Conservation (phyloP, 805 yeast species). For the Isabelozyma pseudorhagii region DNA sequence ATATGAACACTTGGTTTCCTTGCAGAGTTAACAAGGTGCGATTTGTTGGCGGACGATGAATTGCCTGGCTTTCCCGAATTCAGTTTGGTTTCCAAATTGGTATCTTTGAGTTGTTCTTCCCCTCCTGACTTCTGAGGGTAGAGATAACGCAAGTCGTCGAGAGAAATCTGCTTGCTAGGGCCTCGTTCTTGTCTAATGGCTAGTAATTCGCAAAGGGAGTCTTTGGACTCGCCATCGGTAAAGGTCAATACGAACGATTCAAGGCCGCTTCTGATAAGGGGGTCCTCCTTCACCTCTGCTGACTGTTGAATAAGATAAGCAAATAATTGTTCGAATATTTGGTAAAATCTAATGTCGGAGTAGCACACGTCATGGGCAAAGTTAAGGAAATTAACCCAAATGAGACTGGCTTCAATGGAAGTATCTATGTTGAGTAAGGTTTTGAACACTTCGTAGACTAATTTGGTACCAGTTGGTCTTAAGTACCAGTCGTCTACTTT, state of each 20-base stretch:
- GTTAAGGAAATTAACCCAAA: conserved; percentile 28
- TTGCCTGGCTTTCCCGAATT: background rate
- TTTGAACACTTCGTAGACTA: conserved; percentile 4
- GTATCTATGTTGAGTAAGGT: conserved; percentile 1
- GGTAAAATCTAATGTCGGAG: conserved; percentile 20
- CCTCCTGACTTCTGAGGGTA: background rate
- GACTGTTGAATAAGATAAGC: conserved; percentile 2
- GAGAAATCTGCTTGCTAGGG: background rate
- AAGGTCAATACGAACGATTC: conserved; percentile 20
- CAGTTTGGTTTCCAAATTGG: background rate
- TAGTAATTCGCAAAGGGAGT: background rate
- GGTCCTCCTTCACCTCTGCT: conserved; percentile 7
- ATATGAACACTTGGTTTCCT: conserved; percentile 33
- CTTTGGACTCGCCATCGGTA: conserved; percentile 1
- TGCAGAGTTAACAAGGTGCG: conserved; percentile 10
- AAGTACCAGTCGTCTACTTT: background rate
- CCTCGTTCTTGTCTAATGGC: background rate
- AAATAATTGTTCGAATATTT: conserved; percentile 13
- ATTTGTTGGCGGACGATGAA: background rate
- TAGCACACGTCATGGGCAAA: conserved; percentile 29
- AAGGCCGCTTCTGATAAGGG: conserved; percentile 22
- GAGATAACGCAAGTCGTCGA: background rate
- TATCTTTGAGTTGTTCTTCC: background rate
- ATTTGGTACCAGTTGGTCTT: background rate
- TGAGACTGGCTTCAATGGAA: conserved; percentile 10